Conservation (phyloP, 148 eudicot genomes). For the Persicaria tinctoria region DNA sequence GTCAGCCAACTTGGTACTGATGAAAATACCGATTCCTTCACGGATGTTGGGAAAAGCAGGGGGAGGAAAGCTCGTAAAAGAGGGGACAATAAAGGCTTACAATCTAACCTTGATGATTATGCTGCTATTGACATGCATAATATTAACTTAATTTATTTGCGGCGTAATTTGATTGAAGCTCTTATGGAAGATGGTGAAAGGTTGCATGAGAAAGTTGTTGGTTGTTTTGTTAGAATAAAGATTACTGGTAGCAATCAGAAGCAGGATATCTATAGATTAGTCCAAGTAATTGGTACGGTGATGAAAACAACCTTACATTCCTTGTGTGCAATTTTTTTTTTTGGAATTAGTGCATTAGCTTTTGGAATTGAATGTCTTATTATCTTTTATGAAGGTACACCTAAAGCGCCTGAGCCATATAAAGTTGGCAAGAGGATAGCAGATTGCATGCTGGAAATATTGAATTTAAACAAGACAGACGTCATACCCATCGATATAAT, state of each 20-base stretch:
- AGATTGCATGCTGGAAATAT: conserved; percentile 70
- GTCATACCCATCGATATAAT: conserved; percentile 70
- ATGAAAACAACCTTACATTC: not conserved
- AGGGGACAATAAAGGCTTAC: conserved; percentile 49
- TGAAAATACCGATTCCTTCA: conserved; percentile 37
- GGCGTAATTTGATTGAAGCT: conserved; percentile 82
- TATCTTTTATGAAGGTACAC: conserved; percentile 53
- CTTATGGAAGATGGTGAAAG: conserved; percentile 70
- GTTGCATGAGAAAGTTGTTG: conserved; percentile 68
- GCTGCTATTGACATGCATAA: conserved; percentile 97
- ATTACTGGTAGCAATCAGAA: conserved; percentile 79
- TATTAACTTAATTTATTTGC: conserved; percentile 71
- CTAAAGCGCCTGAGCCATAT: conserved; percentile 67
- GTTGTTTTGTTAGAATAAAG: conserved; percentile 90
- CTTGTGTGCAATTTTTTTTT: not conserved
- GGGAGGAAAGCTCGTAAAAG: conserved; percentile 61
- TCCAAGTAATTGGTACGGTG: conserved; percentile 79
- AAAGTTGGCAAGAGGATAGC: conserved; percentile 82
- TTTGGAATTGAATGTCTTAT: conserved; percentile 13
- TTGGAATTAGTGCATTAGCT: not conserved
- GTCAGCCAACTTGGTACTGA: conserved; percentile 51
- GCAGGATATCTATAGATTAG: conserved; percentile 94
- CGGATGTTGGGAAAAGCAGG: conserved; percentile 51
- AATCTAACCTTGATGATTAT: conserved; percentile 84
- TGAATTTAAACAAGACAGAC: conserved; percentile 88